Percentiles rank a stretch among this genome's conserved stretches.
These are phyloP conservation scores for Calocybe gambosa DNA, from an alignment of 1,284 basidiomycete genomes.

Conservation along the genomic window DNA sequence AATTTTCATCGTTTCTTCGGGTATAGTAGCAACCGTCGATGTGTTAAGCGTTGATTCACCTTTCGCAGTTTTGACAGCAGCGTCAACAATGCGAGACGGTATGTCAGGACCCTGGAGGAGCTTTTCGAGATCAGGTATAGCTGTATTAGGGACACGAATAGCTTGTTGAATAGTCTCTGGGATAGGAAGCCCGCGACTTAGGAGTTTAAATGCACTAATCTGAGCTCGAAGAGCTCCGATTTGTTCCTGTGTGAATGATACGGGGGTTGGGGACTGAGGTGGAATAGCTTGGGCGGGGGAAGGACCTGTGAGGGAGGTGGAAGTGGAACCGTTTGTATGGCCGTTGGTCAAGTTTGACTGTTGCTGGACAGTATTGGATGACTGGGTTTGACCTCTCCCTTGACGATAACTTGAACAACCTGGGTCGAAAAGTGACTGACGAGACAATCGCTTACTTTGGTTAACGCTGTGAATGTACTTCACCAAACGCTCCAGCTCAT, in stretches of 20 bases:
- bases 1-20: slow-evolving; percentile 34
- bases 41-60: slow-evolving; percentile 39
- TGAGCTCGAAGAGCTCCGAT: slow-evolving; percentile 83
- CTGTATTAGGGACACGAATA: slow-evolving; percentile 57
- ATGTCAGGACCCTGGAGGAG: slow-evolving; percentile 55
- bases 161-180: slow-evolving; percentile 78
- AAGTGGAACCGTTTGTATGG: slow-evolving; percentile 34
- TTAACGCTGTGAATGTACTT: slow-evolving; percentile 37
- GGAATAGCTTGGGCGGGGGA: slow-evolving; percentile 29
- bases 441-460: slow-evolving; percentile 26
- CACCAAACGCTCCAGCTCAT: slow-evolving; percentile 37
- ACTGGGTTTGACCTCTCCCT: slow-evolving; percentile 24
- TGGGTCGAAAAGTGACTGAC: slow-evolving; percentile 9
- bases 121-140: slow-evolving; percentile 59
- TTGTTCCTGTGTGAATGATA: slow-evolving; percentile 83
- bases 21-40: slow-evolving; percentile 17
- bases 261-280: slow-evolving; percentile 46
- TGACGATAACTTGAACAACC: slow-evolving; percentile 6
- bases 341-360: slow-evolving; percentile 35
- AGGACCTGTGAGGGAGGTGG: slow-evolving; percentile 29
- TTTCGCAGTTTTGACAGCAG: slow-evolving; percentile 73
- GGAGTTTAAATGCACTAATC: slow-evolving; percentile 84
- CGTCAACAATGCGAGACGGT: slow-evolving; percentile 63
- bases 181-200: slow-evolving; percentile 75
- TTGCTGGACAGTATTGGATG: slow-evolving; percentile 18